Percentiles rank a stretch among this genome's conserved stretches.
Evolutionary conservation across 106 monocot species (phyloP).

Genomic region (Allium fistulosum): DNA sequence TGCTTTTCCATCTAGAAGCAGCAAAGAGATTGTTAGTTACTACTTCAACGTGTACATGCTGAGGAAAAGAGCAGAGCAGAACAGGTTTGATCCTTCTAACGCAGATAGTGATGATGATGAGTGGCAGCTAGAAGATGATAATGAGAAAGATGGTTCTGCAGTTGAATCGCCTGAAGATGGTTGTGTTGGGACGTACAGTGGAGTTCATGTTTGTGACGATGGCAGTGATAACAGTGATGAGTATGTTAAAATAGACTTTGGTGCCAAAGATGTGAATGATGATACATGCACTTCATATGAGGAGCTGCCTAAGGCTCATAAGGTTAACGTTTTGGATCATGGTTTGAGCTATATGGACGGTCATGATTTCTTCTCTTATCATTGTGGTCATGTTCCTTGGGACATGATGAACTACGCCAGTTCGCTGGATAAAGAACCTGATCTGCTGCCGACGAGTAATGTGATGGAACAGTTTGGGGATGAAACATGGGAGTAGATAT

Average conservation of each 20-base stretch:
- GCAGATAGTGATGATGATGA: slow-evolving; percentile 91
- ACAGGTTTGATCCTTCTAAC: slow-evolving; percentile 42
- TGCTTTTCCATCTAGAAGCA: slow-evolving; percentile 28
- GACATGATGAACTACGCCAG: slow-evolving; percentile 16
- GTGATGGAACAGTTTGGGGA: slow-evolving; percentile 64
- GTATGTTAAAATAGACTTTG: too few relatives aligned
- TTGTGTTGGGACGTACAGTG: neutral
- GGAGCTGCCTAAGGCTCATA: slow-evolving; percentile 3
- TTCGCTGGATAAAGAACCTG: neutral
- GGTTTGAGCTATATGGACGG: neutral
- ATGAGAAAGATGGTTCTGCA: slow-evolving; percentile 40
- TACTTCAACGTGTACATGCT: slow-evolving; percentile 92
- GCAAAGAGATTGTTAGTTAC: slow-evolving; percentile 58
- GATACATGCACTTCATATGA: slow-evolving; percentile 83
- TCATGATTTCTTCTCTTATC: slow-evolving; percentile 1
- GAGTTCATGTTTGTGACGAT: neutral
- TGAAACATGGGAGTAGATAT: slow-evolving; percentile 27
- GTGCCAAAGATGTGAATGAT: slow-evolving; percentile 22
- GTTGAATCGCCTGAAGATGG: slow-evolving; percentile 32
- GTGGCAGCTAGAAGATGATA: slow-evolving; percentile 28
- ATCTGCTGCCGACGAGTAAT: slow-evolving; percentile 51
- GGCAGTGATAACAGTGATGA: too few relatives aligned
- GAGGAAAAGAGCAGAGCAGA: slow-evolving; percentile 73
- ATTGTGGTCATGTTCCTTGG: slow-evolving; percentile 37
- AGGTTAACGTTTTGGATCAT: neutral